Base-by-base conservation (phyloP, 2,329 filamentous ascomycete species). In the Simplicillium sp. region DNA sequence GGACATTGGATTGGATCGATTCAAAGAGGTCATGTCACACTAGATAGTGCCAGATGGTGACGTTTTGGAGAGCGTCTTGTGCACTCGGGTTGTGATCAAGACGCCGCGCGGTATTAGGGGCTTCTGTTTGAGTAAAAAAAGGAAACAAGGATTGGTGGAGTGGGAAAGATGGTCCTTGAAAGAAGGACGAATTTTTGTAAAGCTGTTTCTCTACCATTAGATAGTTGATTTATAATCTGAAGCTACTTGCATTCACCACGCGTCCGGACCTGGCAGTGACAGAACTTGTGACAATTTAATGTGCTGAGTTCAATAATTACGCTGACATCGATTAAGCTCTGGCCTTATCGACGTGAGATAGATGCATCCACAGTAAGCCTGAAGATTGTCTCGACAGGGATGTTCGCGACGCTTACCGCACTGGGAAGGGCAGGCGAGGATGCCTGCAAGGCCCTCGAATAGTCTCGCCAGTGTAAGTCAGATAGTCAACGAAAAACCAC, bases 1-100 rank as follows among this genome's bases (percentile, higher is more conserved):
- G 29, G 77, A 84, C 45, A 66, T 87, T 49, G 81, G 82, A 48
- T 68, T 81, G 51, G 72, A 73, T 41, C 85, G 85, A 52, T 87
- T 85, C 58, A 70, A 70, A 44, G 72, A 73, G 42, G 67, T 84
- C 33, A 78, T 82, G 74, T 73, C 65, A 5, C 60, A 64, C 38
- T 65, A 46, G 40, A 18, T 16, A 15, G 15, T 41, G 29, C 37
- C 12, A 4, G 14, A 4, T 11, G 29, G 20, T 3, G 7, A 31
- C 32, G 7, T 14, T 14, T 11, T 8, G 15, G 9, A 36, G 31
- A 16, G 31, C 7, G 11, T 36, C 15, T 18, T 36, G 32, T 17
- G 15, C 16, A 36, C 34, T 15, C 16, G 34, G 11, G 11, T 36
- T 11, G 16, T 11, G 14, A 12, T 16, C 15, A 17, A 12, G 34